Conservation (phyloP, 768 basidiomycete genomes). For the Fistulinella prunicolor region DNA sequence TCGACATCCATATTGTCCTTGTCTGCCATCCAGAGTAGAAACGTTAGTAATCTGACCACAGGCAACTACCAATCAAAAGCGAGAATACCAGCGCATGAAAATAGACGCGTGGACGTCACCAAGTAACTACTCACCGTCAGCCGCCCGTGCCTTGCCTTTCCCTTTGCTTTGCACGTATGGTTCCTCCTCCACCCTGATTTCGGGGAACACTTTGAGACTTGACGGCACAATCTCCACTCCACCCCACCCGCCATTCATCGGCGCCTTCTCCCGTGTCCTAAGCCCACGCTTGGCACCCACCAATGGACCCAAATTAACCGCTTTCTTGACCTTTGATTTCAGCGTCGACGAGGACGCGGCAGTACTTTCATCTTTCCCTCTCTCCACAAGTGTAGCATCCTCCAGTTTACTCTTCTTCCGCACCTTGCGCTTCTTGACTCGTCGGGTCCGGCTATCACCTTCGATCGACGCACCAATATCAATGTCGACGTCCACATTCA, state of each 20-base stretch:
- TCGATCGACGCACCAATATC: constrained; percentile 15
- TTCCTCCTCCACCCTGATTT: constrained; percentile 11
- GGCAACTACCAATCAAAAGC: background rate
- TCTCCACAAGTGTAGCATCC: constrained; percentile 27
- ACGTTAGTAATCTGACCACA: background rate
- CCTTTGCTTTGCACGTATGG: constrained; percentile 8
- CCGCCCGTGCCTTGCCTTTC: constrained; percentile 17
- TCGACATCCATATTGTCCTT: constrained; percentile 15
- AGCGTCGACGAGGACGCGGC: constrained; percentile 1
- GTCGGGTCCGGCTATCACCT: constrained; percentile 4
- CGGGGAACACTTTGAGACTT: constrained; percentile 19
- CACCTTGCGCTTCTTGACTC: constrained; percentile 20
- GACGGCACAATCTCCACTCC: constrained; percentile 56
- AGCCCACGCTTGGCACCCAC: constrained; percentile 61
- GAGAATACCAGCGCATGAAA: background rate
- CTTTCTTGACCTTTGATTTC: constrained; percentile 1
- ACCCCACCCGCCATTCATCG: constrained; percentile 57
- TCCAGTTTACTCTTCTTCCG: constrained; percentile 21
- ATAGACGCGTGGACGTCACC: background rate
- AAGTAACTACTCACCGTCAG: constrained; percentile 21
- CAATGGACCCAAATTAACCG: constrained; percentile 59
- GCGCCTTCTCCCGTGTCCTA: constrained; percentile 53
- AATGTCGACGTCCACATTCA: constrained; percentile 25
- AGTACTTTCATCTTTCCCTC: background rate
- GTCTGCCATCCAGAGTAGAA: constrained; percentile 1